A percentile compares a stretch with the other conserved stretches of the same genome.
Conservation (phyloP, 2,329 filamentous ascomycete species). For the Daldinia sp. region DNA sequence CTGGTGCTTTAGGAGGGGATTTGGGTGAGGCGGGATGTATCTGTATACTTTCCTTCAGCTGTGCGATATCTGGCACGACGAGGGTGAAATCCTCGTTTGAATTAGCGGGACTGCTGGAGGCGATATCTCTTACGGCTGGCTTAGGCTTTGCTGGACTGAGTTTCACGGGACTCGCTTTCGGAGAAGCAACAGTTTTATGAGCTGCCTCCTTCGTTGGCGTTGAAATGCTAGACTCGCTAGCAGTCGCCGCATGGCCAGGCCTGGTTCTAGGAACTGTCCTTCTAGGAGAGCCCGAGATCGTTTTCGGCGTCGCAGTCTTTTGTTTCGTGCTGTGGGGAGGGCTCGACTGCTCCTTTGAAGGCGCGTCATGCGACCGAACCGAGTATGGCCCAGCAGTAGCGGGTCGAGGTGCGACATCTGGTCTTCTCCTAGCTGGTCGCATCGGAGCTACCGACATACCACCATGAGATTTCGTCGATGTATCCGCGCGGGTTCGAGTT, state of each 20-base stretch:
- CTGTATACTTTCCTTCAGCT: constrained; percentile 49
- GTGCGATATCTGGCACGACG: constrained; percentile 62
- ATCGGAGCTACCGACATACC: constrained; percentile 74
- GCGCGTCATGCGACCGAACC: constrained; percentile 64
- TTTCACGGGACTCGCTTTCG: constrained; percentile 58
- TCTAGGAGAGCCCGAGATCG: constrained; percentile 66
- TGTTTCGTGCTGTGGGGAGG: constrained; percentile 60
- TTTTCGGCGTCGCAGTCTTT: constrained; percentile 63
- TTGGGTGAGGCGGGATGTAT: constrained; percentile 38
- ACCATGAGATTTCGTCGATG: constrained; percentile 61
- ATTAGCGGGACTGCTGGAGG: constrained; percentile 59
- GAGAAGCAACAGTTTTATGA: constrained; percentile 55
- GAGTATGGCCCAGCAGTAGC: constrained; percentile 76
- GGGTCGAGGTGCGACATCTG: constrained; percentile 69
- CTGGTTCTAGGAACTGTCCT: constrained; percentile 61
- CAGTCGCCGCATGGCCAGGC: constrained; percentile 62
- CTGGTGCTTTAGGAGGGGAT: constrained; percentile 52
- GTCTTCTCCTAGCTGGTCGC: constrained; percentile 69
- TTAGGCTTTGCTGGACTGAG: constrained; percentile 57
- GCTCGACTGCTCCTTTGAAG: constrained; percentile 58
- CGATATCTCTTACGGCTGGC: constrained; percentile 41
- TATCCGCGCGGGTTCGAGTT: constrained; percentile 58
- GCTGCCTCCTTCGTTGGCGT: constrained; percentile 57
- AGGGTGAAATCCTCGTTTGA: constrained; percentile 67
- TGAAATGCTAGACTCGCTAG: constrained; percentile 64